Evolutionary conservation across 2,329 filamentous ascomycete species (phyloP).

Genomic region (Tolypocladium amazonense): DNA sequence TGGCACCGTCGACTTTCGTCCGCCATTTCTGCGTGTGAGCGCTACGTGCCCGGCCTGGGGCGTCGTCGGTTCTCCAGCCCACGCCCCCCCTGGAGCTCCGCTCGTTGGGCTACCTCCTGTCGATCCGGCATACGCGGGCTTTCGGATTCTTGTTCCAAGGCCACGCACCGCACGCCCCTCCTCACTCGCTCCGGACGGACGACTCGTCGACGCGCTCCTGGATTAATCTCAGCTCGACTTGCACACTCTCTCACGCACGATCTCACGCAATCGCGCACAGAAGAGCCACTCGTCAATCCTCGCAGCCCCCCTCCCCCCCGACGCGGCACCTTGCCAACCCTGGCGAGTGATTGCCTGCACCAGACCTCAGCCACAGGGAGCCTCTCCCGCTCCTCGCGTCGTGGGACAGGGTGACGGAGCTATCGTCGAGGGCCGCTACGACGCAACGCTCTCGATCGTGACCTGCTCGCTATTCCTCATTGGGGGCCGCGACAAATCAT

Average conservation of each 20-base stretch:
- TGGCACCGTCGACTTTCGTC: background rate
- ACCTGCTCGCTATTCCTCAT: constrained; percentile 23
- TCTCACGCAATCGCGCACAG: background rate
- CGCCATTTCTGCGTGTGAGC: background rate
- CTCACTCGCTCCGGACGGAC: background rate
- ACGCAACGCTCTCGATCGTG: constrained; percentile 19
- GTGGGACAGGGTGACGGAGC: constrained; percentile 20
- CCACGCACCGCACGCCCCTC: background rate
- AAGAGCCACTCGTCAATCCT: background rate
- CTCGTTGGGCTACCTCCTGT: constrained; percentile 9
- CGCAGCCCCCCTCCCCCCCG: constrained; percentile 2
- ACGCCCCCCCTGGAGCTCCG: constrained; percentile 6
- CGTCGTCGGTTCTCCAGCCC: constrained; percentile 4
- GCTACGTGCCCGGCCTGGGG: constrained; percentile 7
- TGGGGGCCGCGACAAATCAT: constrained; percentile 31
- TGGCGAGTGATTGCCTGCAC: constrained; percentile 3
- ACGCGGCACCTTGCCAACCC: constrained; percentile 6
- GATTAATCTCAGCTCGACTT: background rate
- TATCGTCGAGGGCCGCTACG: constrained; percentile 20
- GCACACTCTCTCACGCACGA: background rate
- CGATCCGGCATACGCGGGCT: constrained; percentile 6
- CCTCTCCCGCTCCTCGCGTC: constrained; percentile 12
- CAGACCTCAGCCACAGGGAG: constrained; percentile 12
- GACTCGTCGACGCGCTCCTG: background rate
- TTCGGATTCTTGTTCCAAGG: background rate